Conservation (phyloP, 495 filamentous ascomycete genomes). For the Parmelia sp. region DNA sequence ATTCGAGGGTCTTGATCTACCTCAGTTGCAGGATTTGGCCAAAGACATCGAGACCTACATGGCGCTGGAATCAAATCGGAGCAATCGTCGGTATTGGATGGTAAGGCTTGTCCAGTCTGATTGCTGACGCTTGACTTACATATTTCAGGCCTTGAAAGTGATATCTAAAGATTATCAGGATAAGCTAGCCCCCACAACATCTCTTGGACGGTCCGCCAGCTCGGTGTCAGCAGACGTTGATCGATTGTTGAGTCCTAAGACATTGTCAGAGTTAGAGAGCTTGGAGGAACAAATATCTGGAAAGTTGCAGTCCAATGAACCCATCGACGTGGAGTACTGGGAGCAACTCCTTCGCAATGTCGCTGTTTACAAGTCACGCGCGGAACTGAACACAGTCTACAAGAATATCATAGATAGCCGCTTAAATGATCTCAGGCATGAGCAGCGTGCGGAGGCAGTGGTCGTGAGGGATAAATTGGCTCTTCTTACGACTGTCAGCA, state of each 20-base stretch:
- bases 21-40: constrained; percentile 69
- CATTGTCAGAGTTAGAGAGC: constrained; percentile 73
- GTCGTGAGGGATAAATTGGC: constrained; percentile 52
- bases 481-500: constrained; percentile 15
- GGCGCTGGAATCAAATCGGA: constrained; percentile 66
- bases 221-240: constrained; percentile 87
- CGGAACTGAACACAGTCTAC: constrained; percentile 74
- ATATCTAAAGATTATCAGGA: constrained; percentile 75
- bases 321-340: constrained; percentile 97
- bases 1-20: constrained; percentile 65
- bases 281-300: constrained; percentile 77
- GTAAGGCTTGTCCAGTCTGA: constrained; percentile 33
- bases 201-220: constrained; percentile 65
- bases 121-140: constrained; percentile 26
- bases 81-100: constrained; percentile 84
- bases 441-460: constrained; percentile 66
- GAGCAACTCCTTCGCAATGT: constrained; percentile 82
- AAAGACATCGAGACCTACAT: constrained; percentile 84
- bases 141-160: constrained; percentile 62
- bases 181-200: constrained; percentile 51
- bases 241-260: constrained; percentile 75
- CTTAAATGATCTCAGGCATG: constrained; percentile 57
- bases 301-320: constrained; percentile 82
- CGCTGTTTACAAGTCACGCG: constrained; percentile 83
- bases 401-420: constrained; percentile 70